A percentile compares a stretch with the other conserved stretches of the same genome.
Evolutionary conservation across 768 basidiomycete genomes (phyloP).

Genomic region (Trametes maxima): DNA sequence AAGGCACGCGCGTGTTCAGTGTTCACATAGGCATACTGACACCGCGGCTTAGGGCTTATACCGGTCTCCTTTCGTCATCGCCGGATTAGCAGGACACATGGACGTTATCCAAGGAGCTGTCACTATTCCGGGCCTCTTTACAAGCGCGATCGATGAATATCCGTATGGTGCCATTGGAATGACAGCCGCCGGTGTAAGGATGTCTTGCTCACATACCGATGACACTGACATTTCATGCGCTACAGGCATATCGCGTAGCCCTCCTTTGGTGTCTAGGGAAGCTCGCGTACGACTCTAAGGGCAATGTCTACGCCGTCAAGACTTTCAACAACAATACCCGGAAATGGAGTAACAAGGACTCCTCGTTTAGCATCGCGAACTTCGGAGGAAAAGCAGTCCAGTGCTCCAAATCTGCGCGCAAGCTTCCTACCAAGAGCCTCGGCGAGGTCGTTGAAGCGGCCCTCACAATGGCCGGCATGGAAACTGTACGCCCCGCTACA

Average conservation of each 20-base stretch:
- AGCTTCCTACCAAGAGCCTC: background rate
- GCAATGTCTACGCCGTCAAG: background rate
- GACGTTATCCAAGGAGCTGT: background rate
- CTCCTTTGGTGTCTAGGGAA: background rate
- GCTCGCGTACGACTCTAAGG: background rate
- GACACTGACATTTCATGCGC: background rate
- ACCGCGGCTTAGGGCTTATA: conserved; percentile 5
- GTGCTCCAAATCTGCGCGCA: background rate
- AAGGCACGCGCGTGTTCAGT: too few species aligned
- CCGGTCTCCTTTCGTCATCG: background rate
- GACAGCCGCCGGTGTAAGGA: background rate
- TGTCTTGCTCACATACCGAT: background rate
- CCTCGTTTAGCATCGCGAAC: background rate
- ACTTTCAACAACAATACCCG: background rate
- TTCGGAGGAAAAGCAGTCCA: background rate
- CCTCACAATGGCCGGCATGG: too few species aligned
- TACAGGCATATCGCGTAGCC: background rate
- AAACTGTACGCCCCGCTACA: too few species aligned
- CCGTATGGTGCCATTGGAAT: conserved; percentile 1
- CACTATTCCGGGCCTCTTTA: background rate
- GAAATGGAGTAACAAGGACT: background rate
- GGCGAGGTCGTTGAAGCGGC: background rate
- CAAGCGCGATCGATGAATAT: background rate
- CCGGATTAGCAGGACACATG: background rate
- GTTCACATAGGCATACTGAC: too few species aligned